Evolutionary conservation across 1,139 yeast genomes (phyloP).

Genomic region (Lodderomyces jiufengensis): DNA sequence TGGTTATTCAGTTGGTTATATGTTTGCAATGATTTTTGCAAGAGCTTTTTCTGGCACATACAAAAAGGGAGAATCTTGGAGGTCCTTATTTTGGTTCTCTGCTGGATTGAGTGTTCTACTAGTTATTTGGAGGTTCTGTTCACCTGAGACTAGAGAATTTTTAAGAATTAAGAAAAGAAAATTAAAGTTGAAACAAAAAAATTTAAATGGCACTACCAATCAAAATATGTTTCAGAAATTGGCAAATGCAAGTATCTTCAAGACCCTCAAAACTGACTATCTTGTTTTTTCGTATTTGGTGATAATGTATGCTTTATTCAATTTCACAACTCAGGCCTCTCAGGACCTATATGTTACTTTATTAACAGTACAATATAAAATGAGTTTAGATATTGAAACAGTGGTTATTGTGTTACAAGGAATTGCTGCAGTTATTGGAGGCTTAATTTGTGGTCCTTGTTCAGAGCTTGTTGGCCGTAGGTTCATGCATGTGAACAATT

Average conservation of each 20-base stretch:
- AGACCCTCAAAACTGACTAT: slow-evolving; percentile 38
- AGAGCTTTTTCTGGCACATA: slow-evolving; percentile 58
- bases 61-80: slow-evolving; percentile 55
- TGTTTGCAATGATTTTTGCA: slow-evolving; percentile 34
- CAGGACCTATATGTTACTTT: slow-evolving; percentile 53
- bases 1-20: slow-evolving; percentile 39
- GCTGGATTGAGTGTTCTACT: slow-evolving; percentile 50
- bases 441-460: slow-evolving; percentile 42
- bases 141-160: slow-evolving; percentile 33
- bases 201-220: background rate
- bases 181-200: slow-evolving; percentile 9
- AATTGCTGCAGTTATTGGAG: slow-evolving; percentile 51
- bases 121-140: slow-evolving; percentile 29
- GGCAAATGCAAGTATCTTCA: slow-evolving; percentile 16
- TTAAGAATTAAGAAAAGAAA: slow-evolving; percentile 17
- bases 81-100: slow-evolving; percentile 77
- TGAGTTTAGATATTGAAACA: slow-evolving; percentile 34
- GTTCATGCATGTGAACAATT: slow-evolving; percentile 34
- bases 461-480: slow-evolving; percentile 48
- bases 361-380: slow-evolving; percentile 36
- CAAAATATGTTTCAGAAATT: slow-evolving; percentile 7
- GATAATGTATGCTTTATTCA: slow-evolving; percentile 46
- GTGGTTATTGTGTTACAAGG: slow-evolving; percentile 46
- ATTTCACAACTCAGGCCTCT: slow-evolving; percentile 53
- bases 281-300: slow-evolving; percentile 42